These are phyloP conservation scores for Pseudogymnoascus sp. DNA, from an alignment of 2,329 filamentous ascomycete species.

Conservation along the genomic window DNA sequence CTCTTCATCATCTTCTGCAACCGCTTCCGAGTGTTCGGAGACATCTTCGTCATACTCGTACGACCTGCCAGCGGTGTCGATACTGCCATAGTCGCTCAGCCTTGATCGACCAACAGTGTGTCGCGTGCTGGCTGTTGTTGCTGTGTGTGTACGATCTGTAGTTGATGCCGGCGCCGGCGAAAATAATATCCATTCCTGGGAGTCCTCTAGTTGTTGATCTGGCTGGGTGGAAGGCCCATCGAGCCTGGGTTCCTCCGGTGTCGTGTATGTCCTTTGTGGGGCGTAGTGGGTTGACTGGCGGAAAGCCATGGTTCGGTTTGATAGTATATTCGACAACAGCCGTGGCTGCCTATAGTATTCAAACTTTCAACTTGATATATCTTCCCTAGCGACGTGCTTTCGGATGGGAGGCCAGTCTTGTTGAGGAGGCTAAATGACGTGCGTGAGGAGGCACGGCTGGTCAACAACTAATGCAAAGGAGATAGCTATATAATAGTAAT, in stretches of 20 bases:
- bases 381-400: not conserved
- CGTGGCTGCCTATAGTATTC: not conserved
- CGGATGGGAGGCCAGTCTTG: not conserved
- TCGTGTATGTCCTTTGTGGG: slow-evolving; percentile 41
- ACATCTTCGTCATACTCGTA: slow-evolving; percentile 41
- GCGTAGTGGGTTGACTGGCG: slow-evolving; percentile 52
- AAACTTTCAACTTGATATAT: not conserved
- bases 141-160: slow-evolving; percentile 60
- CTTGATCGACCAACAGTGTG: slow-evolving; percentile 65
- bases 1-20: slow-evolving; percentile 45
- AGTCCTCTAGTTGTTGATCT: slow-evolving; percentile 54
- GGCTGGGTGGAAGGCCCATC: slow-evolving; percentile 18
- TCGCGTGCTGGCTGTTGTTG: slow-evolving; percentile 50
- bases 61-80: slow-evolving; percentile 62
- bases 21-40: slow-evolving; percentile 52
- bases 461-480: not conserved
- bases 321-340: not conserved
- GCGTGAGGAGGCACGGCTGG: not conserved
- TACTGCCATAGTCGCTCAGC: slow-evolving; percentile 73
- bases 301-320: slow-evolving; percentile 44
- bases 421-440: not conserved
- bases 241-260: slow-evolving; percentile 32
- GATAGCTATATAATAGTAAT: not conserved
- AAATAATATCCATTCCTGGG: slow-evolving; percentile 96
- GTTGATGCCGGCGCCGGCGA: slow-evolving; percentile 64